Conservation (phyloP, 176 grass and related monocot genomes). For the Cenchrus fungigraminus region DNA sequence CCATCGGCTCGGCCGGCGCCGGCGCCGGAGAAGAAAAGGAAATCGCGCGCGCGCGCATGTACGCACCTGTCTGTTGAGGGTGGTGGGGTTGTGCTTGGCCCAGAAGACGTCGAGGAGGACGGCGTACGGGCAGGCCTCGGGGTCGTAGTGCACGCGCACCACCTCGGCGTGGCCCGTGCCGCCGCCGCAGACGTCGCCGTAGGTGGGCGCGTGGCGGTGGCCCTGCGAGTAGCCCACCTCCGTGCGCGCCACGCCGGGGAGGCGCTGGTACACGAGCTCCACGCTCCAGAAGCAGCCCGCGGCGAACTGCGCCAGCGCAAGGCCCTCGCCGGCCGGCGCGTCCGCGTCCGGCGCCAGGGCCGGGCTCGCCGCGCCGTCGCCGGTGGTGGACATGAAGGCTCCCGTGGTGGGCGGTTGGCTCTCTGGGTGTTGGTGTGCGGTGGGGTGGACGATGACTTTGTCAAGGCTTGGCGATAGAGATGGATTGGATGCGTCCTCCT, state of each 20-base stretch:
- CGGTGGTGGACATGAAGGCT: neutral
- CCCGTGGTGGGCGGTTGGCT: neutral
- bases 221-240: constrained; percentile 96
- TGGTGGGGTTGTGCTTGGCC: constrained; percentile 89
- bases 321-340: constrained; percentile 52
- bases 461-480: neutral
- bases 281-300: constrained; percentile 98
- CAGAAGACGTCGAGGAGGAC: constrained; percentile 82
- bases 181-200: constrained; percentile 62
- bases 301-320: constrained; percentile 80
- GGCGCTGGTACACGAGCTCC: constrained; percentile 85
- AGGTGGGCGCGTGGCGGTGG: constrained; percentile 56
- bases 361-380: constrained; percentile 17
- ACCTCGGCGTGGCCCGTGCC: constrained; percentile 84
- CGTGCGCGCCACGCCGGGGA: constrained; percentile 80
- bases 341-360: constrained; percentile 63
- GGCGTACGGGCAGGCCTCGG: constrained; percentile 62
- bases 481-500: neutral
- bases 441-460: neutral
- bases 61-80: constrained; percentile 72
- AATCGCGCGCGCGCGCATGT: no score
- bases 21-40: neutral
- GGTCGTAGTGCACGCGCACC: constrained; percentile 80
- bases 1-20: neutral
- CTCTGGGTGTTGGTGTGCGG: neutral